phyloP scores from a whole-genome alignment of 305 asterid species.

The Fraxinus latifolia region DNA sequence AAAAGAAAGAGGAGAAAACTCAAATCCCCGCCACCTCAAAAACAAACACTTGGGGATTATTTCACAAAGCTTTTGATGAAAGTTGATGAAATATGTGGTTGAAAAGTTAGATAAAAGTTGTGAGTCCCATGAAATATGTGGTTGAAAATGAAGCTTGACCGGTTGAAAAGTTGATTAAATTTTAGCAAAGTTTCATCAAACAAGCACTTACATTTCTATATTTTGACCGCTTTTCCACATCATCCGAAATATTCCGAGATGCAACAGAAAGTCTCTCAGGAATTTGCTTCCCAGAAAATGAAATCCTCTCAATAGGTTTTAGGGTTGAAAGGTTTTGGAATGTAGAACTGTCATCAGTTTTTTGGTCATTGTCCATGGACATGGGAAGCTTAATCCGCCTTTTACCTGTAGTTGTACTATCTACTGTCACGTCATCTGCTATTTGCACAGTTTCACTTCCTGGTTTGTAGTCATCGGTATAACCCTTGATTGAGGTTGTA shows the following conservation, averaged over 20 bases:
- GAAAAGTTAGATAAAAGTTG: not conserved
- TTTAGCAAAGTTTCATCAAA: not conserved
- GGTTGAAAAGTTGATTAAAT: not conserved
- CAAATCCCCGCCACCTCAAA: conserved; percentile 12
- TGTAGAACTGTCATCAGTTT: conserved; percentile 74
- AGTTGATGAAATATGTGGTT: not conserved
- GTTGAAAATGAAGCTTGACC: not conserved
- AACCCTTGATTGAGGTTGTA: conserved; percentile 79
- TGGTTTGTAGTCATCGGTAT: conserved; percentile 65
- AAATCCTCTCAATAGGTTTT: conserved; percentile 45
- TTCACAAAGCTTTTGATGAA: not conserved
- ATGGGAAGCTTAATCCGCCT: conserved; percentile 52
- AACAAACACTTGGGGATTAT: not conserved
- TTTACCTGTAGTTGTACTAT: conserved; percentile 80
- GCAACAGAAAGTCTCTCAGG: conserved; percentile 50
- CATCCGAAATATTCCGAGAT: conserved; percentile 46
- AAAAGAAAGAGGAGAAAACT: not conserved
- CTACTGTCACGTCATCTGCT: conserved; percentile 84
- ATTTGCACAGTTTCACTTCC: conserved; percentile 74
- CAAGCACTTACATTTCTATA: conserved; percentile 55
- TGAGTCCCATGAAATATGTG: not conserved
- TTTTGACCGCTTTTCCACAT: conserved; percentile 46
- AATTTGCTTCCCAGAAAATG: conserved; percentile 77
- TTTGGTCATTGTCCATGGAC: conserved; percentile 66
- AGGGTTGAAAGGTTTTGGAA: conserved; percentile 52